Conservation (phyloP, 257 asterid species). For the Catharanthus roseus region DNA sequence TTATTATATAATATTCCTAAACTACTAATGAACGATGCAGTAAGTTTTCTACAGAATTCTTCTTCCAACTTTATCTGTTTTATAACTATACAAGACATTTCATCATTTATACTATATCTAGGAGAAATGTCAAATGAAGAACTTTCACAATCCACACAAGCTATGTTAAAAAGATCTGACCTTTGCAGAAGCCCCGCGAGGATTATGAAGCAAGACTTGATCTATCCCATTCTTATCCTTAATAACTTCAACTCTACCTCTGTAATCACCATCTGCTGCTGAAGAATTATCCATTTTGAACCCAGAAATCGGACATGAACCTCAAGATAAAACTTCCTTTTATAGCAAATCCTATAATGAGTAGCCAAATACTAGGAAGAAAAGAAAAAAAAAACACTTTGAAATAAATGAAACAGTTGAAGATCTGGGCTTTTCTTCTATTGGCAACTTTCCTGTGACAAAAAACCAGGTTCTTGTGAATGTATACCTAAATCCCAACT, state of each 20-base stretch:
- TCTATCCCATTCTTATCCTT: constrained; percentile 58
- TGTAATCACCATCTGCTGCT: constrained; percentile 36
- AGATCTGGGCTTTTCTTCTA: constrained; percentile 19
- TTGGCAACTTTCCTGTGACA: constrained; percentile 49
- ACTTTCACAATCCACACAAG: background rate
- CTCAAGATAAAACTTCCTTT: background rate
- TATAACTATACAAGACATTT: no score
- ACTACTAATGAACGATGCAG: no score
- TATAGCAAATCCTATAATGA: constrained; percentile 1
- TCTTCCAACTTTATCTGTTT: no score
- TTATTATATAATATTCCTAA: no score
- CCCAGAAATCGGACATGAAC: constrained; percentile 25
- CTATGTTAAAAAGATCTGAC: constrained; percentile 36
- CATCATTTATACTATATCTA: no score
- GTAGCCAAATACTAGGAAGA: constrained; percentile 8
- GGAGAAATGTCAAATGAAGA: background rate
- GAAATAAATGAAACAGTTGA: constrained; percentile 40
- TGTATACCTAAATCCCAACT: constrained; percentile 44
- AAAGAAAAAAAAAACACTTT: constrained; percentile 5
- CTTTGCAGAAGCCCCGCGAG: constrained; percentile 66
- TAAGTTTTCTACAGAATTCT: no score
- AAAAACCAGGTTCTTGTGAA: constrained; percentile 51
- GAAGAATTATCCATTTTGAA: constrained; percentile 57
- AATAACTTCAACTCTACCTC: constrained; percentile 40
- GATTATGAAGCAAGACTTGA: constrained; percentile 59